phyloP scores from a whole-genome alignment of 352 stramenopile genomes.

The Pythium folliculosum region DNA sequence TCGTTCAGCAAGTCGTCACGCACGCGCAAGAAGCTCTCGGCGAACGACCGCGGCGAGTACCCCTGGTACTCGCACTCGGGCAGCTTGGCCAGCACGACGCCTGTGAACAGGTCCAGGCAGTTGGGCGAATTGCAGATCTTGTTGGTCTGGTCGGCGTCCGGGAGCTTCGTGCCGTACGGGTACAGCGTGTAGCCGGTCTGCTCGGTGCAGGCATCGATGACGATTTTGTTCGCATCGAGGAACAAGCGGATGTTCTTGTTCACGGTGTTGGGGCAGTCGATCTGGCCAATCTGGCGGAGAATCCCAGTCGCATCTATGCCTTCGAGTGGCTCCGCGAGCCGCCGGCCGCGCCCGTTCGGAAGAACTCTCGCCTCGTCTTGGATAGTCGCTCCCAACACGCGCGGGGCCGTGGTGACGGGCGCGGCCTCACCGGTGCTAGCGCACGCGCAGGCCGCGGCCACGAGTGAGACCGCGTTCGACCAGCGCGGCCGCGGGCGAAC shows the following conservation, averaged over 20 bases:
- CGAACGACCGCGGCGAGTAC: slow-evolving; percentile 28
- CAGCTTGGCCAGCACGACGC: slow-evolving; percentile 33
- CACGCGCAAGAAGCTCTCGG: slow-evolving; percentile 33
- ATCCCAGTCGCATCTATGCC: slow-evolving; percentile 16
- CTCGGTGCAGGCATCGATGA: slow-evolving; percentile 28
- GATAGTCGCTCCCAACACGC: not conserved
- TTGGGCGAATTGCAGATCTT: slow-evolving; percentile 25
- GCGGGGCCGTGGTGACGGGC: not conserved
- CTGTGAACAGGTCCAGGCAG: slow-evolving; percentile 34
- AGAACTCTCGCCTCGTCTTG: not conserved
- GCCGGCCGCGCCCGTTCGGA: not conserved
- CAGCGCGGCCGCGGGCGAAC: not conserved
- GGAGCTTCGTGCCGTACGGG: slow-evolving; percentile 22
- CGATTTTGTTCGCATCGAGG: slow-evolving; percentile 24
- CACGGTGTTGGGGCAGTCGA: slow-evolving; percentile 21
- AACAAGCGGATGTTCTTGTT: slow-evolving; percentile 23
- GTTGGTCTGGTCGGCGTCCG: slow-evolving; percentile 21
- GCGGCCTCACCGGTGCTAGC: too few species aligned
- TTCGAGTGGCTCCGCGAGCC: not conserved
- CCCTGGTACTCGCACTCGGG: slow-evolving; percentile 33
- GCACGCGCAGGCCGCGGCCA: not conserved
- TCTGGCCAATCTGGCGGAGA: slow-evolving; percentile 19
- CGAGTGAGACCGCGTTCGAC: not conserved
- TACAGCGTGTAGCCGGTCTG: slow-evolving; percentile 34
- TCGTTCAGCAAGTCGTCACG: slow-evolving; percentile 30